phyloP scores from a whole-genome alignment of 1,284 basidiomycete species.

The Ganoderma multipileum region DNA sequence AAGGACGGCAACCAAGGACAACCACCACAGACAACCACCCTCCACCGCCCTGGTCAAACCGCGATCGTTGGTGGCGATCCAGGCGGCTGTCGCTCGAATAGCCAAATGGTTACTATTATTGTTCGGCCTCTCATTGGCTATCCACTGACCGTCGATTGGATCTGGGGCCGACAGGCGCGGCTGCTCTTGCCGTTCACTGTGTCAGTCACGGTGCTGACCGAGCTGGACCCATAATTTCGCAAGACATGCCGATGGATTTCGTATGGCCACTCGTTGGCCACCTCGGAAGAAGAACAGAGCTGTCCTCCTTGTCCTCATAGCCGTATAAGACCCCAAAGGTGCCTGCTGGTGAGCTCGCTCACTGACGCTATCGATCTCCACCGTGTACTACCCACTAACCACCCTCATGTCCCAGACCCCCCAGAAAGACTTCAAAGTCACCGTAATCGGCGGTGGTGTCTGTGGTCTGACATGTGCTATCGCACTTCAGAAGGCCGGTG shows the following conservation, averaged over 20 bases:
- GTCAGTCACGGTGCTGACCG: no score
- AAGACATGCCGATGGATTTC: neutral
- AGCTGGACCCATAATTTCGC: neutral
- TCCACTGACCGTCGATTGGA: no score
- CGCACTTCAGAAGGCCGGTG: conserved; percentile 50
- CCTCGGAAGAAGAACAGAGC: neutral
- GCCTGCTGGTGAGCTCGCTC: neutral
- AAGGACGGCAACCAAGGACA: no score
- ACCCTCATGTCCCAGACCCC: neutral
- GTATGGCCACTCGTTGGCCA: neutral
- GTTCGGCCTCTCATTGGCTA: no score
- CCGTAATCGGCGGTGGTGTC: conserved; percentile 61
- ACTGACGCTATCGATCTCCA: neutral
- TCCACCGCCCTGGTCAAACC: no score
- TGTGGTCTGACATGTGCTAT: conserved; percentile 56
- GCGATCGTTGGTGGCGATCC: no score
- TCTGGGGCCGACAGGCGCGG: no score
- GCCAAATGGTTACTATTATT: no score
- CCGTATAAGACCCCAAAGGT: neutral
- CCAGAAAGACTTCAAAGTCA: conserved; percentile 50
- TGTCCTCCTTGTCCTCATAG: neutral
- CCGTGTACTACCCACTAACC: neutral
- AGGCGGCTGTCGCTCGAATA: no score
- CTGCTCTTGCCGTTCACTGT: no score
- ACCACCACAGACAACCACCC: no score